Evolutionary conservation across 2,329 filamentous ascomycete species (phyloP), one percentile per base, ranked within the genome.

Genomic region (Cercospora sp.): DNA sequence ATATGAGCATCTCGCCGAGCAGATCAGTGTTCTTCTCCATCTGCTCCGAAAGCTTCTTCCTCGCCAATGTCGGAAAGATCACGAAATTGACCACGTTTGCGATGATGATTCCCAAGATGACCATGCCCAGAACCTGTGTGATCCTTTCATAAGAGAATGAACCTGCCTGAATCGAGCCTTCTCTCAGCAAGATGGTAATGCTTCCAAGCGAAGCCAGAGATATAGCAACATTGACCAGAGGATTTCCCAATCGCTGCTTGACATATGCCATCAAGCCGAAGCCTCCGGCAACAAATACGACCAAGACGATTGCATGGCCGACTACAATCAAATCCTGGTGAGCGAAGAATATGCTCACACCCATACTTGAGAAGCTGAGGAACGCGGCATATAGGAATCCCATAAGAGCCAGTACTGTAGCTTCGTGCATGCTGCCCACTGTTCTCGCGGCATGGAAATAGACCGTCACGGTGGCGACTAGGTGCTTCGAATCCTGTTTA

Each of bases 401-500:
- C 36, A 91, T 83, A 42, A 91, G 81, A 5, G 92, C 92, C 67
- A 95, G 88, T 36, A 94, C 81, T 10, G 90, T 87, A 3, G 93
- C 94, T 79, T 97, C 92, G 67, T 92, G 86, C 93, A 97, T 97
- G 72, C 91, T 95, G 0, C 94, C 94, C 28, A 90, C 87, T 18
- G 92, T 92, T 67, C 94, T 86, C 5, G 93, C 92, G 4, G 94
- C 93, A 78, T 97, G 93, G 75, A 97, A 98, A 77, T 97, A 98
- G 10, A 97, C 94, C 0, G 93, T 96, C 67, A 97, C 88, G 2
- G 94, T 97, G 33, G 93, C 93, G 62, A 97, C 93, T 76, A 97
- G 90, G 80, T 97, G 94, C 77, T 97, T 97, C 61, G 93, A 93
- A 80, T 97, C 94, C 76, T 93, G 91, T 70, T 90, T 85, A 36